Percentiles rank a stretch among this genome's conserved stretches.
phyloP scores from a whole-genome alignment of 2,329 filamentous ascomycete genomes.

The Biscogniauxia mediterranea region DNA sequence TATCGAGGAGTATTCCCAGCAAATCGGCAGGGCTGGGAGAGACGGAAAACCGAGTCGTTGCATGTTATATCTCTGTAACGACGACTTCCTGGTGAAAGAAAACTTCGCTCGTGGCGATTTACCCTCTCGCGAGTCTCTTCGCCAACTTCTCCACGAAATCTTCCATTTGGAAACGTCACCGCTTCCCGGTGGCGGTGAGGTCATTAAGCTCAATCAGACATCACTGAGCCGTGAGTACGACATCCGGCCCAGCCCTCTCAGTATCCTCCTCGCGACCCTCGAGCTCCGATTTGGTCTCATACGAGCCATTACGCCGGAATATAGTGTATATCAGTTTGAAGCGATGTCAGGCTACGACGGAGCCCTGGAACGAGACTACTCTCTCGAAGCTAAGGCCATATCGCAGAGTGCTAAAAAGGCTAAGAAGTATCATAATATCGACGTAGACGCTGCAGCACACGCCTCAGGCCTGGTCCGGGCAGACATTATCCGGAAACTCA shows the following conservation, averaged over 20 bases:
- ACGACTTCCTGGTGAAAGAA: slow-evolving; percentile 58
- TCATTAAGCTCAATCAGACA: slow-evolving; percentile 46
- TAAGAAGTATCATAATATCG: slow-evolving; percentile 44
- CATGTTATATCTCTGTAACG: slow-evolving; percentile 55
- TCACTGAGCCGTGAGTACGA: slow-evolving; percentile 50
- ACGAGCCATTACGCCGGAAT: slow-evolving; percentile 56
- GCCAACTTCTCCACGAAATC: slow-evolving; percentile 48
- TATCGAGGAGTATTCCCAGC: slow-evolving; percentile 57
- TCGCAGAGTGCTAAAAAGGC: slow-evolving; percentile 39
- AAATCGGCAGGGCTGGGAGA: slow-evolving; percentile 54
- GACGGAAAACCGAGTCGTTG: slow-evolving; percentile 54
- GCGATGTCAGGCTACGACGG: slow-evolving; percentile 33
- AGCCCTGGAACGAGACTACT: slow-evolving; percentile 36
- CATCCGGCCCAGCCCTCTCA: slow-evolving; percentile 49
- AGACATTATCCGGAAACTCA: slow-evolving; percentile 53
- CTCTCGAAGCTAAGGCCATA: slow-evolving; percentile 45
- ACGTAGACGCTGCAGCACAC: slow-evolving; percentile 42
- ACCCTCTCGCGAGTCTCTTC: slow-evolving; percentile 50
- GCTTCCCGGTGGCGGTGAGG: slow-evolving; percentile 36
- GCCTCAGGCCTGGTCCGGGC: slow-evolving; percentile 37
- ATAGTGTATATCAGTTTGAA: slow-evolving; percentile 53
- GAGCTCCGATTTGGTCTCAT: slow-evolving; percentile 58
- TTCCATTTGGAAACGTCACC: slow-evolving; percentile 39
- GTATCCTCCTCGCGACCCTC: slow-evolving; percentile 57
- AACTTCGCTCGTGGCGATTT: slow-evolving; percentile 60